phyloP scores from a whole-genome alignment of 148 eudicot species.

The Hydrangea macrophylla region DNA sequence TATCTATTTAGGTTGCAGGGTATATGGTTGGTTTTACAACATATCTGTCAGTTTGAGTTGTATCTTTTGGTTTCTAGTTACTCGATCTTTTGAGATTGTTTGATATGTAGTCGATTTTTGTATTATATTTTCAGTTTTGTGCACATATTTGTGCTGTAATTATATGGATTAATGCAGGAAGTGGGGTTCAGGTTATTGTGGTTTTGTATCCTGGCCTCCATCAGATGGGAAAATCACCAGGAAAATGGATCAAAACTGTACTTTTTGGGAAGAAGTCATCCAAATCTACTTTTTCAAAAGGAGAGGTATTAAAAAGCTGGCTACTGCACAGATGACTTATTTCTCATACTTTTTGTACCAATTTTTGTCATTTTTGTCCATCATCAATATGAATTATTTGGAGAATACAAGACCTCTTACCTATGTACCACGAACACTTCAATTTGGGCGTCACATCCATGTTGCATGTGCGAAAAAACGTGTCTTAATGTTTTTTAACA shows the following conservation, averaged over 20 bases:
- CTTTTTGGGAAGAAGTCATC: slow-evolving; percentile 41
- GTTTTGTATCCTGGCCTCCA: background rate
- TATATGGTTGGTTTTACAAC: background rate
- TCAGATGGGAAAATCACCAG: slow-evolving; percentile 20
- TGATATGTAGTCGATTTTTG: background rate
- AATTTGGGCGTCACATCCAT: too few relatives aligned
- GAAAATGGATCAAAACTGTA: slow-evolving; percentile 22
- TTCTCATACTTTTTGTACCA: background rate
- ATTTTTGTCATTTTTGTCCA: background rate
- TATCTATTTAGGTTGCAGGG: background rate
- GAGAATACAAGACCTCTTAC: background rate
- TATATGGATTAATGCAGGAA: background rate
- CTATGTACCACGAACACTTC: too few relatives aligned
- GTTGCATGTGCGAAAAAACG: too few relatives aligned
- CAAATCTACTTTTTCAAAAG: slow-evolving; percentile 34
- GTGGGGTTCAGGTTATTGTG: background rate
- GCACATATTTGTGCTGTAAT: background rate
- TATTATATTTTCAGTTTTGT: background rate
- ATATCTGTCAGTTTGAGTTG: background rate
- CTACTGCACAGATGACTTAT: background rate
- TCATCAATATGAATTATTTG: background rate
- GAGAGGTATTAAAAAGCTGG: slow-evolving; percentile 28
- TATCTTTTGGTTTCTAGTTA: background rate
- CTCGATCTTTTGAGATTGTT: background rate
- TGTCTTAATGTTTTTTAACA: too few relatives aligned